These are phyloP conservation scores for Solanum ossicruentum DNA, from an alignment of 257 asterid genomes.

Conservation along the genomic window DNA sequence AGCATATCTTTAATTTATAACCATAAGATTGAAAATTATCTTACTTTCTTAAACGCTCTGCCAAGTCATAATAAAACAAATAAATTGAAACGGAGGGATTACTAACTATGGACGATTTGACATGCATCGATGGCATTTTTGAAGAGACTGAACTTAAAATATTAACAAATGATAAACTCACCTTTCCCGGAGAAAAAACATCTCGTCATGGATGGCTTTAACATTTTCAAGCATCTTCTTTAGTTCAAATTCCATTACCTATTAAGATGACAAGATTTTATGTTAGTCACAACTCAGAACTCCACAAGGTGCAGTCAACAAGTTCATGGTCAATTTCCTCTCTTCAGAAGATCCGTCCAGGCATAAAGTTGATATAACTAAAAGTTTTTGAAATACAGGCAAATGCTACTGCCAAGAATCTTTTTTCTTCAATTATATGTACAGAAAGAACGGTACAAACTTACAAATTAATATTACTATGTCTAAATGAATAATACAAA, in stretches of 20 bases:
- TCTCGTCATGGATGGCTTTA: conserved; percentile 72
- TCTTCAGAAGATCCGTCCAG: not conserved
- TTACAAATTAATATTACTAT: not conserved
- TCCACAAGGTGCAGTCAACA: not conserved
- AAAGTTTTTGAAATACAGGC: not conserved
- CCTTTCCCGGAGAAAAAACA: conserved; percentile 80
- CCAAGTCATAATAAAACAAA: not conserved
- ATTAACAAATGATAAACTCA: not conserved
- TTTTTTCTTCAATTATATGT: not conserved
- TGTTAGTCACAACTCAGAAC: not conserved
- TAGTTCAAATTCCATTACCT: conserved; percentile 74
- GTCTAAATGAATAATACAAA: not conserved
- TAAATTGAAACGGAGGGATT: not conserved
- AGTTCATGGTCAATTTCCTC: not conserved
- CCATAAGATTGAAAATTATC: not conserved
- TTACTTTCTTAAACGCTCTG: not conserved
- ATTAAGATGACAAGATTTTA: not conserved
- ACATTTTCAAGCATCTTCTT: conserved; percentile 60
- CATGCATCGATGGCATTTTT: not conserved
- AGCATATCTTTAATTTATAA: not conserved
- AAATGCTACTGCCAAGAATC: not conserved
- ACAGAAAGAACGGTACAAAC: not conserved
- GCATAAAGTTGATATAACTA: not conserved
- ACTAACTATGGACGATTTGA: not conserved
- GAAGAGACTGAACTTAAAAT: not conserved